Conservation (phyloP, 2,329 filamentous ascomycete species). For the Sarocladiaceae sp. region DNA sequence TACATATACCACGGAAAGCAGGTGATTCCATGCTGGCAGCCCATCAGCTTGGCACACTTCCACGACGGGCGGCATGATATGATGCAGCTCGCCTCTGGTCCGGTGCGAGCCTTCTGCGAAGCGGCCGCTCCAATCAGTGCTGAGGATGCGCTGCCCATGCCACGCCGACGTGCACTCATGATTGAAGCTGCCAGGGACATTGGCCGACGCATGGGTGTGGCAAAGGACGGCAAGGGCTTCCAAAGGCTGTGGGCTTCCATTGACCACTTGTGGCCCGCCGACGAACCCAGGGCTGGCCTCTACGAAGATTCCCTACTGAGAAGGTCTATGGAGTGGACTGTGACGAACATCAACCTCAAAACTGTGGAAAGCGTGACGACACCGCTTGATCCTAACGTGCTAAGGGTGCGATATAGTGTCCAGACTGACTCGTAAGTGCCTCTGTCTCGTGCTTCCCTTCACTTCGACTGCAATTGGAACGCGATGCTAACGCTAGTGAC, state of each 20-base stretch:
- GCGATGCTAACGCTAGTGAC: neutral
- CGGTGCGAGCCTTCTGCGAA: slow-evolving; percentile 6
- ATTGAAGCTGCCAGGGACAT: neutral
- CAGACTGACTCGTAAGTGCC: neutral
- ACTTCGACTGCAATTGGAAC: no score
- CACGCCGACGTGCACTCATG: neutral
- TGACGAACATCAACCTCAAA: neutral
- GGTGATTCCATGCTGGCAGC: slow-evolving; percentile 6
- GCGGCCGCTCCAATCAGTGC: neutral
- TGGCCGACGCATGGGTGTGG: neutral
- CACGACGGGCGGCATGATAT: slow-evolving; percentile 10
- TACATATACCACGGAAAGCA: slow-evolving; percentile 1
- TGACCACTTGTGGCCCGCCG: neutral
- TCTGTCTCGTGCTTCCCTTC: neutral
- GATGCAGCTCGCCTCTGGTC: slow-evolving; percentile 8
- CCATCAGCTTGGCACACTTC: slow-evolving; percentile 9
- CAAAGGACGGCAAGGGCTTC: neutral
- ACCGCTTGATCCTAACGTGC: neutral
- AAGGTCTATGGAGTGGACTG: neutral
- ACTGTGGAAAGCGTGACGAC: neutral
- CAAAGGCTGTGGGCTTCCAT: neutral
- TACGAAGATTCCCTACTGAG: neutral
- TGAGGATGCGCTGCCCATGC: neutral
- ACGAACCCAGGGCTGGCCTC: neutral
- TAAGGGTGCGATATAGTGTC: neutral